phyloP scores from a whole-genome alignment of 495 filamentous ascomycete genomes.

The Hypoxylon perforatum region DNA sequence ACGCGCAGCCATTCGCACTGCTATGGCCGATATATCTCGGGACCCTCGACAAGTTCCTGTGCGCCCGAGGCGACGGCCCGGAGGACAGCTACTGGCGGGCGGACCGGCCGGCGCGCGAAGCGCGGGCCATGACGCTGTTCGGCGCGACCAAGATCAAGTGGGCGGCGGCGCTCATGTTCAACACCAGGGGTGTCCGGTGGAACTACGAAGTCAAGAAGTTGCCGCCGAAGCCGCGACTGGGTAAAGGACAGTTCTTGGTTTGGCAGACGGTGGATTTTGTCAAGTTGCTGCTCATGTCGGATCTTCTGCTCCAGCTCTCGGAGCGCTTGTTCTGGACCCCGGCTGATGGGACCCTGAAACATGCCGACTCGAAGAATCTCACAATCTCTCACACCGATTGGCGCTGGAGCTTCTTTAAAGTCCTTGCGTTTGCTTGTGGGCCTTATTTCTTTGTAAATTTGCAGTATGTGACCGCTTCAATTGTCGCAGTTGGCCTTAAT shows the following conservation, averaged over 20 bases:
- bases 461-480: too few species aligned
- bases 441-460: too few species aligned
- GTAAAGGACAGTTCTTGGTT: not conserved
- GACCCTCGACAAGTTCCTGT: too few species aligned
- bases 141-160: not conserved
- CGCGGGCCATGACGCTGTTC: not conserved
- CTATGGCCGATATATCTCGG: too few species aligned
- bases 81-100: slow-evolving; percentile 6
- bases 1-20: too few species aligned
- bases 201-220: slow-evolving; percentile 16
- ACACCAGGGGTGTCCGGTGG: slow-evolving; percentile 8
- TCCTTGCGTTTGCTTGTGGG: not conserved
- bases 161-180: slow-evolving; percentile 3
- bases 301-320: not conserved
- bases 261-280: not conserved
- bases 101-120: not conserved
- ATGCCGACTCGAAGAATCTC: not conserved
- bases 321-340: slow-evolving; percentile 1
- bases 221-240: not conserved
- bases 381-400: not conserved
- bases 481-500: too few species aligned
- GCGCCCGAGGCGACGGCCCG: not conserved
- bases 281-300: not conserved
- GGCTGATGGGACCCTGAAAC: not conserved
- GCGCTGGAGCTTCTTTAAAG: slow-evolving; percentile 3